Evolutionary conservation across 768 basidiomycete species (phyloP).

Genomic region (Lenzites betulinus): DNA sequence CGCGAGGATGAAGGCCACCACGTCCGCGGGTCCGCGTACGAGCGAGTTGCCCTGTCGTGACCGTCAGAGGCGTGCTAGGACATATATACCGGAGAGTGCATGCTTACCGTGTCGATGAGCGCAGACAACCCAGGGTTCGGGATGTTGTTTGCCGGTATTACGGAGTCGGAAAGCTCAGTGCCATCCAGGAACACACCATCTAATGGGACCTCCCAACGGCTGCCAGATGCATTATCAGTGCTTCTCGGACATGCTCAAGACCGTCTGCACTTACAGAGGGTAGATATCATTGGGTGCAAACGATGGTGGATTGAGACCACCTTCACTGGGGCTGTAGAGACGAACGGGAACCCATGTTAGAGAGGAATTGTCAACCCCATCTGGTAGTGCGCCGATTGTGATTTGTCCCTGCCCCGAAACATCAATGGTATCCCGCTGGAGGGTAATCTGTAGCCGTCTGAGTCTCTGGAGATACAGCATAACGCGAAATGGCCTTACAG

Average conservation of each 20-base stretch:
- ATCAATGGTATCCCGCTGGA: slow-evolving; percentile 73
- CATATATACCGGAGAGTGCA: slow-evolving; percentile 10
- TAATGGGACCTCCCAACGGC: slow-evolving; percentile 66
- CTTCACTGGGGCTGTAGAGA: slow-evolving; percentile 50
- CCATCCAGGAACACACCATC: slow-evolving; percentile 78
- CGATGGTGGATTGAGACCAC: slow-evolving; percentile 57
- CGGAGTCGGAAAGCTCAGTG: slow-evolving; percentile 55
- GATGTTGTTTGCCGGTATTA: slow-evolving; percentile 47
- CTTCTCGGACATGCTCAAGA: not conserved
- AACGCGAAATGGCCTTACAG: slow-evolving; percentile 24
- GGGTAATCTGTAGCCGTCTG: slow-evolving; percentile 41
- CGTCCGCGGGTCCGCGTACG: slow-evolving; percentile 71
- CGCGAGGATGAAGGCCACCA: slow-evolving; percentile 53
- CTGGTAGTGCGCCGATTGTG: slow-evolving; percentile 67
- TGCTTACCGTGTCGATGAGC: slow-evolving; percentile 68
- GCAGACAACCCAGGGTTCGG: slow-evolving; percentile 50
- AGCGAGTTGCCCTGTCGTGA: slow-evolving; percentile 67
- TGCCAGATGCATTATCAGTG: not conserved
- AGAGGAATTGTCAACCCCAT: slow-evolving; percentile 46
- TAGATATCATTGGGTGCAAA: slow-evolving; percentile 65
- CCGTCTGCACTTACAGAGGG: slow-evolving; percentile 27
- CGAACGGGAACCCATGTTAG: slow-evolving; percentile 73
- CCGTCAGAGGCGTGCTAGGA: not conserved
- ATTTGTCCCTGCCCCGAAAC: slow-evolving; percentile 69
- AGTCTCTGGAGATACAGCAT: not conserved